Base-by-base conservation (phyloP, 495 filamentous ascomycete species). In the Neurospora tetraspora region DNA sequence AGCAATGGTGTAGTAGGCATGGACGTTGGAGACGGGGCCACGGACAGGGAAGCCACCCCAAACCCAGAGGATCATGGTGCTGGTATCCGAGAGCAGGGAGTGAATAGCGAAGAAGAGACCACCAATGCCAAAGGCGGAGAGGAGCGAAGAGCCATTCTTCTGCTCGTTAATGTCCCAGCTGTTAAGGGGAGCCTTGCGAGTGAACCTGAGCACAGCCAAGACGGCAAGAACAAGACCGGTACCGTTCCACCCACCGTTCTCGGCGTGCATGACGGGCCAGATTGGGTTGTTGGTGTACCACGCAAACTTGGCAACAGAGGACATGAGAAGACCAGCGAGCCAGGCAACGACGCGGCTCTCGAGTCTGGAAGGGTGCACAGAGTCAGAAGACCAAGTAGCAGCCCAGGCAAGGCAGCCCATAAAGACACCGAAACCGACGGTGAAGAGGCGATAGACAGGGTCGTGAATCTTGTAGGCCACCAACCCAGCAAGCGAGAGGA, bases 51-150 rank as follows among this genome's bases (percentile, higher is more conserved):
- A 98, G 20, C 96, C 96, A 73, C 97, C 94, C 96, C 96, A 99
- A n/a, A 92, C 93, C 96, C 96, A 99, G 34, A 93, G 86, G 73
- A 98, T 97, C 94, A 98, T 98, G 39, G 96, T 99, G 82, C 96
- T 98, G 0, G 94, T 98, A 79, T 99, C 96, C 0, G 96, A 97
- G 36, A 99, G 86, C 16, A 98, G 86, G 3, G 94, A 97, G 77
- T 98, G 94, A 77, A 98, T 84, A n/a, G 86, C 93, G 76, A 98
- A 99, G 76, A 97, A 85, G 23, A 98, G 79, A 70, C 93, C 96
- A 43, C 87, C 94, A 70, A 98, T 82, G 69, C 96, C 93, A 70
- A 97, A 73, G 36, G 89, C 91, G 59, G 94, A 87, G 61, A 96
- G 85, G 39, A 91, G 71, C 0, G 90, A 84, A 27, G 94, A 96